Conservation (phyloP, 116 monocot species). For the Papilionanthe hybrid region DNA sequence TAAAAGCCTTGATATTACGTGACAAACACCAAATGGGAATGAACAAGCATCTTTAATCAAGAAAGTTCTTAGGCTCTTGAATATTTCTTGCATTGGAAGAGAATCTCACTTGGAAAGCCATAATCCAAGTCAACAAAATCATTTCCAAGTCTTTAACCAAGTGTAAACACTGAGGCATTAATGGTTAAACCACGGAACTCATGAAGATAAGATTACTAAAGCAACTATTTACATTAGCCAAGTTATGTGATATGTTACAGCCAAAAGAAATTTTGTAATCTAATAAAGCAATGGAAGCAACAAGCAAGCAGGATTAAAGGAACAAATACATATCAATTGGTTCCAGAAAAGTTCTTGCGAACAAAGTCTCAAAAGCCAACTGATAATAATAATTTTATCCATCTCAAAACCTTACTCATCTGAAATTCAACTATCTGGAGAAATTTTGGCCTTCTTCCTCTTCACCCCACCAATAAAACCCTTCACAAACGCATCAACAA, state of each 20-base stretch:
- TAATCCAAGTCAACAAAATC: not conserved
- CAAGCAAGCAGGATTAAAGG: not conserved
- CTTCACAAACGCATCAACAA: constrained; percentile 41
- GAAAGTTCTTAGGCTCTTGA: too few species aligned
- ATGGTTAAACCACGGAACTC: not conserved
- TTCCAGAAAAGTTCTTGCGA: not conserved
- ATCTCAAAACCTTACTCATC: not conserved
- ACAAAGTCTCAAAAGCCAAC: not conserved
- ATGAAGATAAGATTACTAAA: not conserved
- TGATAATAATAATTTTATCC: not conserved
- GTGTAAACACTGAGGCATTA: not conserved
- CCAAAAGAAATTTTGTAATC: too few species aligned
- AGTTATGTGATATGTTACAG: not conserved
- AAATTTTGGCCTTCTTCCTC: constrained; percentile 17
- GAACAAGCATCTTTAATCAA: too few species aligned
- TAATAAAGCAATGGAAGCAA: not conserved
- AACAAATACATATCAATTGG: not conserved
- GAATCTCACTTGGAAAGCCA: too few species aligned
- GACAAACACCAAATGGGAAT: too few species aligned
- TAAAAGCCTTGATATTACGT: too few species aligned
- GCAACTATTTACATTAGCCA: not conserved
- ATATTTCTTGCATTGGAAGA: too few species aligned
- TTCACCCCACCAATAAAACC: constrained; percentile 17
- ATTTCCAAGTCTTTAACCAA: not conserved
- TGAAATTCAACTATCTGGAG: not conserved